Conservation (phyloP, 2,329 filamentous ascomycete genomes). For the Dendrostoma leiphaemia region DNA sequence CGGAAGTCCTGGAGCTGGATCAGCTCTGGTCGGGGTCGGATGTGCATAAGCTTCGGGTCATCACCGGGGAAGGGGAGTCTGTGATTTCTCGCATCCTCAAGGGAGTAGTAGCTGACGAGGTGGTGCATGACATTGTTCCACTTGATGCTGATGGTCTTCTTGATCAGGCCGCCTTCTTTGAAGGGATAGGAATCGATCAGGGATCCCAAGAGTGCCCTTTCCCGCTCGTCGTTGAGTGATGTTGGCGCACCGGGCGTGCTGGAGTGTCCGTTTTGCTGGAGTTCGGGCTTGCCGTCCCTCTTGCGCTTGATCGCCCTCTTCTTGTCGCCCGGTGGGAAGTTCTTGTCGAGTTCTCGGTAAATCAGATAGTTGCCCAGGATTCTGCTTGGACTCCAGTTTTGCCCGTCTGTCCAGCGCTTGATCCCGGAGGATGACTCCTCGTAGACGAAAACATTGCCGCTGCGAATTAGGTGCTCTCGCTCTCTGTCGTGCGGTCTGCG, state of each 20-base stretch:
- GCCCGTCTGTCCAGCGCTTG: conserved; percentile 91
- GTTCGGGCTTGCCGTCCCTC: conserved; percentile 39
- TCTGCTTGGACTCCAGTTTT: conserved; percentile 85
- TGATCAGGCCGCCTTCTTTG: conserved; percentile 77
- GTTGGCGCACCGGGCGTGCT: conserved; percentile 15
- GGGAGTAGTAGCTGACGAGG: conserved; percentile 83
- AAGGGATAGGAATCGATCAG: conserved; percentile 89
- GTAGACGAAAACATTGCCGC: conserved; percentile 87
- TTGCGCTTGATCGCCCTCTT: conserved; percentile 76
- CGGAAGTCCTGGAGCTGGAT: conserved; percentile 65
- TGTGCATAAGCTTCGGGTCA: conserved; percentile 45
- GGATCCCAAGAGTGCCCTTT: conserved; percentile 66
- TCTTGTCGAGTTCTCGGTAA: conserved; percentile 77
- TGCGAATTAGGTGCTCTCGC: conserved; percentile 71
- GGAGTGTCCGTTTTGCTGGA: conserved; percentile 21
- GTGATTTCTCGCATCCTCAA: conserved; percentile 72
- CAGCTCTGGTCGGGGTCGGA: conserved; percentile 57
- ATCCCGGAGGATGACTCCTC: conserved; percentile 89
- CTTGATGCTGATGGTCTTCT: conserved; percentile 87
- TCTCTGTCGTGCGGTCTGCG: conserved; percentile 86
- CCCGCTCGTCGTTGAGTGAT: conserved; percentile 26
- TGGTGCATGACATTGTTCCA: conserved; percentile 76
- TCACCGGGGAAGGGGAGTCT: conserved; percentile 57
- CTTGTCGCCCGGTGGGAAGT: conserved; percentile 80
- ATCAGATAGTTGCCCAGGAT: conserved; percentile 83